phyloP scores from a whole-genome alignment of 768 basidiomycete genomes.

The Amanita pallidorosea region DNA sequence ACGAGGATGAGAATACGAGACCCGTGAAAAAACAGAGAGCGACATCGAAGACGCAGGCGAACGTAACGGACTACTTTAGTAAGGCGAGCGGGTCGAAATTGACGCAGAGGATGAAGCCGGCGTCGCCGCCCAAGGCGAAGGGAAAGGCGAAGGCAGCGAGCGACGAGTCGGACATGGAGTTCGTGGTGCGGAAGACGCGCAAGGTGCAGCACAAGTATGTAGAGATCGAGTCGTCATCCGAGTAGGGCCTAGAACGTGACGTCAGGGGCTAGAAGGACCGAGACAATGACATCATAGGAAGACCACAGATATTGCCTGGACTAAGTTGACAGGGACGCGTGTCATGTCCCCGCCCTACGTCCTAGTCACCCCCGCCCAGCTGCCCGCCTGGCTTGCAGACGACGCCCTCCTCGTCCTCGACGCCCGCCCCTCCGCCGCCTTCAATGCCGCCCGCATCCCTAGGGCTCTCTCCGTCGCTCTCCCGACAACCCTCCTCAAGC shows the following conservation, averaged over 20 bases:
- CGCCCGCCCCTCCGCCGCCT: conserved; percentile 76
- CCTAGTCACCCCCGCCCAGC: conserved; percentile 15
- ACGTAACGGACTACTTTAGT: conserved; percentile 52
- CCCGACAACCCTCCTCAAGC: conserved; percentile 88
- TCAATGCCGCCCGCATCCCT: conserved; percentile 52
- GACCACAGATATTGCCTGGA: not conserved
- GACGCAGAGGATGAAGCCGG: conserved; percentile 50
- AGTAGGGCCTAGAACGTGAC: conserved; percentile 17
- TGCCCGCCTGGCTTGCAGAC: conserved; percentile 22
- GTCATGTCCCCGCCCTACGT: conserved; percentile 12
- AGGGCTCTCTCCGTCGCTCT: conserved; percentile 78
- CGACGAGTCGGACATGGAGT: conserved; percentile 33
- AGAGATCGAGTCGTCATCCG: conserved; percentile 33
- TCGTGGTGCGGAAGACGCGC: conserved; percentile 14
- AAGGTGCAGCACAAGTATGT: conserved; percentile 47
- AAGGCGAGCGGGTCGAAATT: conserved; percentile 39
- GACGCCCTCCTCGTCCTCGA: conserved; percentile 63
- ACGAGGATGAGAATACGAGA: conserved; percentile 29
- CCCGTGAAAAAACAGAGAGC: conserved; percentile 44
- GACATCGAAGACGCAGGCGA: conserved; percentile 17
- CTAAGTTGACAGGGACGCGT: not conserved
- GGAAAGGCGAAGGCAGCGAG: conserved; percentile 24
- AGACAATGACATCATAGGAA: conserved; percentile 2
- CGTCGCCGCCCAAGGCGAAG: conserved; percentile 41
- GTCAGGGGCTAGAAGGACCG: conserved; percentile 10